Evolutionary conservation across 169 alveolate species (phyloP).

Genomic region (Plasmodium reichenowi): DNA sequence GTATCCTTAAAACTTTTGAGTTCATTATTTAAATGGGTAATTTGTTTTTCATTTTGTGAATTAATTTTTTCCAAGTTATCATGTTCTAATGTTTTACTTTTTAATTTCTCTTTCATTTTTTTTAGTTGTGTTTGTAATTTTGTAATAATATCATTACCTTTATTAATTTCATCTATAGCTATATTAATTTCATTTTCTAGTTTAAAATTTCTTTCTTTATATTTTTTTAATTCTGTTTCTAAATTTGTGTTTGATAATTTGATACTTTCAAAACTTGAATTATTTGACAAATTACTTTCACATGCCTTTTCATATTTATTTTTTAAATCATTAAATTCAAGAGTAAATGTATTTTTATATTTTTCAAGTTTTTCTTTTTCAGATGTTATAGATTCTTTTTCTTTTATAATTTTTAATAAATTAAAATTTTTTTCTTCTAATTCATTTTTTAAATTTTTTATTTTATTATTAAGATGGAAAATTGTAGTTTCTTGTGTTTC

Average conservation of each 20-base stretch:
- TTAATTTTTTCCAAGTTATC: slow-evolving; percentile 23
- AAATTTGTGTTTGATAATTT: slow-evolving; percentile 32
- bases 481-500: slow-evolving; percentile 39
- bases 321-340: slow-evolving; percentile 57
- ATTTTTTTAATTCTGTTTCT: slow-evolving; percentile 48
- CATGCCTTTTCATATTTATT: slow-evolving; percentile 64
- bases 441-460: slow-evolving; percentile 41
- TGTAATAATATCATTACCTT: slow-evolving; percentile 76
- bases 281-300: slow-evolving; percentile 64
- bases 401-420: slow-evolving; percentile 39
- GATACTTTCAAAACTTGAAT: slow-evolving; percentile 68
- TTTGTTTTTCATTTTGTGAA: slow-evolving; percentile 34
- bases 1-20: background rate
- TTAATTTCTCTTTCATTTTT: slow-evolving; percentile 65
- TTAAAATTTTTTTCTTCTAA: slow-evolving; percentile 61
- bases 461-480: slow-evolving; percentile 38
- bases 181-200: slow-evolving; percentile 66
- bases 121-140: slow-evolving; percentile 60
- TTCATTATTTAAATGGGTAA: slow-evolving; percentile 18
- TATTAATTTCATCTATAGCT: slow-evolving; percentile 73
- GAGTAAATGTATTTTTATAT: slow-evolving; percentile 27
- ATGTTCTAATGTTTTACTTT: slow-evolving; percentile 43
- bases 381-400: slow-evolving; percentile 58
- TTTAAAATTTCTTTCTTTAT: slow-evolving; percentile 65
- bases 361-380: slow-evolving; percentile 40